Base-by-base conservation (phyloP, 305 asterid genomes). In the Salvia sclarea region DNA sequence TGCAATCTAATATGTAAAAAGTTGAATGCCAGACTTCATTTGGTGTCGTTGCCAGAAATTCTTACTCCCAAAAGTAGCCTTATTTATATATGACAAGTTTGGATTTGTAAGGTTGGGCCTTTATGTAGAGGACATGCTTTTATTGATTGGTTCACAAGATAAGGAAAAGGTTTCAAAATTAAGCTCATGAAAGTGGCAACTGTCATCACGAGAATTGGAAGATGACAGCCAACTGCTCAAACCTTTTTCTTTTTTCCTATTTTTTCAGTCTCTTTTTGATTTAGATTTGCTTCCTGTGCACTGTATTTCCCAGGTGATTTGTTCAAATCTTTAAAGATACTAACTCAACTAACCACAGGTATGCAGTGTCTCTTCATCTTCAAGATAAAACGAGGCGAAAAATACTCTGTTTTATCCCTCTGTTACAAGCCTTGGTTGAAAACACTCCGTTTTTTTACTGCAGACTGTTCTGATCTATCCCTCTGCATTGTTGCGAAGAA, bases 141-240 rank as follows among this genome's bases (percentile, higher is more conserved):
- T n/a, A n/a, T n/a, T n/a, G n/a, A n/a, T n/a, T n/a, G n/a, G n/a
- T n/a, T n/a, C n/a, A n/a, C n/a, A n/a, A n/a, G n/a, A 56, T 53
- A 14, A 18, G 69, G 45, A 21, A 74, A 59, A 66, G 28, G 59
- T 45, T 56, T 12, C 16, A 41, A 10, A 28, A 57, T 14, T 47
- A 40, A 53, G 48, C 41, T 28, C 71, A 70, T 68, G 50, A 72
- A 50, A 58, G 30, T 75, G 59, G 70, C 78, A 79, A 74, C 77
- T 68, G 80, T 69, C 50, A 37, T 82, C 96, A 84, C 92, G 86
- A 72, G 89, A 69, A 73, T 54, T 71, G 85, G 74, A 75, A 76
- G 78, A 57, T 78, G 84, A 84, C 73, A 66, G 55, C 76, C 86
- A 81, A 77, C 85, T 72, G 71, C 85, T 55, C 76, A 44, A 35